A percentile compares a stretch with the other conserved stretches of the same genome.
These are phyloP conservation scores for Vinca minor DNA, from an alignment of 257 asterid genomes.

Conservation along the genomic window DNA sequence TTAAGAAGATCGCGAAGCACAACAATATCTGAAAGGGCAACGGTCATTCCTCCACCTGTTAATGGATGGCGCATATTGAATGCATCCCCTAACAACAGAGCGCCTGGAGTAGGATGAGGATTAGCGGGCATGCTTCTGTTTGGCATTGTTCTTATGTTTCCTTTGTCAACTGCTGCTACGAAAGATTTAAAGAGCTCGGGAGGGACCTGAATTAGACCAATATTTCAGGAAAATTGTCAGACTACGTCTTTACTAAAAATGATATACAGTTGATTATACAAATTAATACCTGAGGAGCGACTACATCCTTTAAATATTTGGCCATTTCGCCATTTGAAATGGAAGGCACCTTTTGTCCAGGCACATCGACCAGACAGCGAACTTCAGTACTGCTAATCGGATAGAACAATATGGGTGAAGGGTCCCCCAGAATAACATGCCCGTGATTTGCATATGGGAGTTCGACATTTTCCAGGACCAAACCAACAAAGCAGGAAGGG, in stretches of 20 bases:
- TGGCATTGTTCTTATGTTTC: conserved; percentile 33
- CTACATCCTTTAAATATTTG: conserved; percentile 21
- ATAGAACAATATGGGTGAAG: conserved; percentile 28
- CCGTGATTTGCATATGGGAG: conserved; percentile 30
- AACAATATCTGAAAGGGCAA: conserved; percentile 30
- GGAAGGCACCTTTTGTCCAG: conserved; percentile 35
- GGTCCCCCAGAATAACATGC: conserved; percentile 30
- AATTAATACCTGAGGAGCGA: conserved; percentile 34
- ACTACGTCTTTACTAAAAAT: neutral
- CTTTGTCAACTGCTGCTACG: conserved; percentile 26
- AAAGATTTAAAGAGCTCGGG: conserved; percentile 21
- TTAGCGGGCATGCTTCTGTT: conserved; percentile 37
- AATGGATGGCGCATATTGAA: conserved; percentile 38
- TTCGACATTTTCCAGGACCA: conserved; percentile 28
- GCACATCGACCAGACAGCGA: conserved; percentile 32
- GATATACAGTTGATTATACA: neutral
- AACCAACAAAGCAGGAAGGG: conserved; percentile 29
- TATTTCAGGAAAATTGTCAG: neutral
- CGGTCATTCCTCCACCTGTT: conserved; percentile 42
- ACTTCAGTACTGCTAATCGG: conserved; percentile 30
- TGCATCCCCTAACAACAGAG: conserved; percentile 32
- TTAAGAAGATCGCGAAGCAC: conserved; percentile 26
- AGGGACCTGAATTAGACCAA: conserved; percentile 21
- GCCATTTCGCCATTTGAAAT: conserved; percentile 30
- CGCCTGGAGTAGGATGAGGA: conserved; percentile 34